phyloP scores from a whole-genome alignment of 2,329 filamentous ascomycete species.

The Thielaviopsis punctulata region DNA sequence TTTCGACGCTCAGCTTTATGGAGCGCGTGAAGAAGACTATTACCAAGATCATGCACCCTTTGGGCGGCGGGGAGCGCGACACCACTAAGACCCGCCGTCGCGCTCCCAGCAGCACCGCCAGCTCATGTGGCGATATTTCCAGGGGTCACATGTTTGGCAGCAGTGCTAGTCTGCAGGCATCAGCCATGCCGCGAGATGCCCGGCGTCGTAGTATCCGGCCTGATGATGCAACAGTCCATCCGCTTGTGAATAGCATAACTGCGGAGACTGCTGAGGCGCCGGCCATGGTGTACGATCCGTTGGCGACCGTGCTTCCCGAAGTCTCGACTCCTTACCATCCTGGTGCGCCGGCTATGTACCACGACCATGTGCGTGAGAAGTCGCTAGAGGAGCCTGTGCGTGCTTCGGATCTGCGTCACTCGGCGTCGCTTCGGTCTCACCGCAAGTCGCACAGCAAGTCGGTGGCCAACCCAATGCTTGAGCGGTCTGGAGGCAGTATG shows the following conservation, averaged over 20 bases:
- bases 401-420: slow-evolving; percentile 7
- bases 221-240: slow-evolving; percentile 20
- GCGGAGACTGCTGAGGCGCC: slow-evolving; percentile 14
- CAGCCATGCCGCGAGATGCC: slow-evolving; percentile 25
- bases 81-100: slow-evolving; percentile 37
- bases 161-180: not conserved
- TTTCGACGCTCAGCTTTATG: slow-evolving; percentile 74
- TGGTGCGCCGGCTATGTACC: slow-evolving; percentile 7
- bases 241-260: slow-evolving; percentile 14
- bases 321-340: slow-evolving; percentile 7
- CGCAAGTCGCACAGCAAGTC: slow-evolving; percentile 11
- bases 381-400: slow-evolving; percentile 9
- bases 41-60: slow-evolving; percentile 44
- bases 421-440: slow-evolving; percentile 8
- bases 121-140: slow-evolving; percentile 41
- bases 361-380: slow-evolving; percentile 10
- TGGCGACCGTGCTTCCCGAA: slow-evolving; percentile 22
- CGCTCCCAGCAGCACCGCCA: slow-evolving; percentile 45
- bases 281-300: slow-evolving; percentile 22
- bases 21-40: slow-evolving; percentile 59
- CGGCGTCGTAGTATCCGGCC: slow-evolving; percentile 36
- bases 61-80: slow-evolving; percentile 31
- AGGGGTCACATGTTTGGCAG: slow-evolving; percentile 6
- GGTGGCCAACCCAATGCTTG: not conserved
- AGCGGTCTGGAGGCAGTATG: not conserved